phyloP scores from a whole-genome alignment of 2,329 filamentous ascomycete genomes.

The Ambrosiella beaveri region DNA sequence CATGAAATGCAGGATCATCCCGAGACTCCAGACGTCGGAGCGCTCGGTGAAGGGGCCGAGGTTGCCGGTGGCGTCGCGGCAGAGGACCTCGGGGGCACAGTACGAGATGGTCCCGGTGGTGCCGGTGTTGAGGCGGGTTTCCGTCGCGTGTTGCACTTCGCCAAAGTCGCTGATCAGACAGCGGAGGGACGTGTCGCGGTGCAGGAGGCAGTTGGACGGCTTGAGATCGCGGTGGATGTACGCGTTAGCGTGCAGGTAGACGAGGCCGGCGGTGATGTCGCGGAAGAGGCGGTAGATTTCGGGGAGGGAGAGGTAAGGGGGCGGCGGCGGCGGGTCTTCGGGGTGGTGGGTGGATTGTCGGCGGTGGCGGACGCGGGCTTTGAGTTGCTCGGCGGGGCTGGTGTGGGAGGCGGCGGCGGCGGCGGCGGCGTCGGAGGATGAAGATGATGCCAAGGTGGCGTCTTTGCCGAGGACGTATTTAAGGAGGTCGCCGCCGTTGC shows the following conservation, averaged over 20 bases:
- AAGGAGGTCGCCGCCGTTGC: conserved; percentile 81
- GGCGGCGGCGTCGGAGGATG: too few species aligned
- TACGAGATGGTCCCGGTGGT: conserved; percentile 95
- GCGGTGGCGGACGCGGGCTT: conserved; percentile 66
- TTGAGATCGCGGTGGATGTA: conserved; percentile 96
- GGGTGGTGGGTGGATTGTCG: conserved; percentile 31
- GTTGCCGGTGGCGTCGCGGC: conserved; percentile 46
- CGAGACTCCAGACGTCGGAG: conserved; percentile 93
- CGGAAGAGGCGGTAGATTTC: conserved; percentile 95
- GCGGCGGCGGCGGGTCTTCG: conserved; percentile 35
- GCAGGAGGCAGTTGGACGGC: conserved; percentile 84
- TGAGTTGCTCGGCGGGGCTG: conserved; percentile 64
- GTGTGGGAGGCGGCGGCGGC: conserved; percentile 30
- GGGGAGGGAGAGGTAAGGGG: conserved; percentile 44
- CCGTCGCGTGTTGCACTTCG: conserved; percentile 76
- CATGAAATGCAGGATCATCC: conserved; percentile 97
- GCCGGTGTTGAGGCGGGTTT: conserved; percentile 71
- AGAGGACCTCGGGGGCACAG: conserved; percentile 85
- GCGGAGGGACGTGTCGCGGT: conserved; percentile 51
- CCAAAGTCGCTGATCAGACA: conserved; percentile 97
- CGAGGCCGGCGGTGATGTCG: conserved; percentile 81
- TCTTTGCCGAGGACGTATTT: conserved; percentile 55
- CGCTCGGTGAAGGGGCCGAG: conserved; percentile 93
- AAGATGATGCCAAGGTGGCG: too few species aligned
- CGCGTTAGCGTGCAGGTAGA: conserved; percentile 74